Conservation (phyloP, 1,139 yeast genomes). For the Candida smagusa region DNA sequence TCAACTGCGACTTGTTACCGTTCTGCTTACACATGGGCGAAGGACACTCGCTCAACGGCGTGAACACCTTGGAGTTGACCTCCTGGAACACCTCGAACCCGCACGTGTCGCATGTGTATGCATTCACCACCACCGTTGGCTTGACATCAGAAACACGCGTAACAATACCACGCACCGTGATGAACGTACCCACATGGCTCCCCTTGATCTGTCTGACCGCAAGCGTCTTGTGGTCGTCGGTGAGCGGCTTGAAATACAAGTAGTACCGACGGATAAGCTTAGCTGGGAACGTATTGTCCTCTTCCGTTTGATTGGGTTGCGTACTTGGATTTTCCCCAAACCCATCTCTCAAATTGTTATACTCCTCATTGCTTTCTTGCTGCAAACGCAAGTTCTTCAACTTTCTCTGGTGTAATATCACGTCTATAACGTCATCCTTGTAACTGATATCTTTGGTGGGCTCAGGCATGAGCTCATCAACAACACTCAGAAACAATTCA, state of each 20-base stretch:
- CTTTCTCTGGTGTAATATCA: slow-evolving; percentile 84
- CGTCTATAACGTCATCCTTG: slow-evolving; percentile 89
- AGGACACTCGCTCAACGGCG: slow-evolving; percentile 83
- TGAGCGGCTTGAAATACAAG: slow-evolving; percentile 80
- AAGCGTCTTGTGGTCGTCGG: slow-evolving; percentile 54
- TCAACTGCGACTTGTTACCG: slow-evolving; percentile 82
- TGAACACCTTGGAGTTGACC: slow-evolving; percentile 77
- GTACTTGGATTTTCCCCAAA: slow-evolving; percentile 13
- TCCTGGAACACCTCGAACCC: slow-evolving; percentile 97
- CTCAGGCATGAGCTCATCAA: slow-evolving; percentile 80
- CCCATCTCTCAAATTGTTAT: slow-evolving; percentile 37
- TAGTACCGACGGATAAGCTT: slow-evolving; percentile 82
- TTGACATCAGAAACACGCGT: slow-evolving; percentile 96
- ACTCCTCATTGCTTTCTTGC: slow-evolving; percentile 61
- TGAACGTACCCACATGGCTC: slow-evolving; percentile 73
- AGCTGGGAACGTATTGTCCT: slow-evolving; percentile 68
- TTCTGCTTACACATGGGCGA: slow-evolving; percentile 77
- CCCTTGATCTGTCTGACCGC: slow-evolving; percentile 93
- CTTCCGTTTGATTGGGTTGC: slow-evolving; percentile 8
- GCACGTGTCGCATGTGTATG: slow-evolving; percentile 96
- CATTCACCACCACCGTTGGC: slow-evolving; percentile 86
- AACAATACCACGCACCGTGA: slow-evolving; percentile 90
- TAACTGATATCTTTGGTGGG: slow-evolving; percentile 76
- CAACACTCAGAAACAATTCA: slow-evolving; percentile 70
- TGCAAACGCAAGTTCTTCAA: slow-evolving; percentile 73